Evolutionary conservation across 208 protist genomes (phyloP).

Genomic region (Leishmania mexicana): DNA sequence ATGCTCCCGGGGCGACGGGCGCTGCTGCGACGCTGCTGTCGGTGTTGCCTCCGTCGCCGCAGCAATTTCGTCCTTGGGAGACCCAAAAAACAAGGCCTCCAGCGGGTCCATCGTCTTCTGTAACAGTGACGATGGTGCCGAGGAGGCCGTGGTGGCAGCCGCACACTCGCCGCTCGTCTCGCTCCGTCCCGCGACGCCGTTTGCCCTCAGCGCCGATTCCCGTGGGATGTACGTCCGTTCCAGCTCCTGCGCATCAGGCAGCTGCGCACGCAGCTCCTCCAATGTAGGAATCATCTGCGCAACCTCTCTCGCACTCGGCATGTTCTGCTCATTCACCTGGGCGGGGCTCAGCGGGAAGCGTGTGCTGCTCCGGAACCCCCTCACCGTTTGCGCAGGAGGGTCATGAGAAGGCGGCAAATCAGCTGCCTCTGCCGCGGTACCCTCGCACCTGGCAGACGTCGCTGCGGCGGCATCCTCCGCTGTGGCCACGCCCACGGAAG

Average conservation of each 20-base stretch:
- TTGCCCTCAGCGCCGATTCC: not conserved
- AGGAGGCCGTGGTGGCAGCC: not conserved
- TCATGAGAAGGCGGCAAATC: not conserved
- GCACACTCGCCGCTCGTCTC: not conserved
- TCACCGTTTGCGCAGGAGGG: not conserved
- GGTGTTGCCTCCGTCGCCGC: not conserved
- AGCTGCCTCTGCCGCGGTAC: not conserved
- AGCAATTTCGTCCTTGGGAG: slow-evolving; percentile 22
- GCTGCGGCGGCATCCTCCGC: not conserved
- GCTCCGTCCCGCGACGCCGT: not conserved
- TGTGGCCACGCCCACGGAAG: not conserved
- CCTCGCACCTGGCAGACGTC: not conserved
- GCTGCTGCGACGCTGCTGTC: not conserved
- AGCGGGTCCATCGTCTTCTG: slow-evolving; percentile 41
- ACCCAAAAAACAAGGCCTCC: slow-evolving; percentile 42
- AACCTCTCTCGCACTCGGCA: slow-evolving; percentile 64
- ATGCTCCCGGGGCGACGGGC: slow-evolving; percentile 32
- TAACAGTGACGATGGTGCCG: slow-evolving; percentile 18
- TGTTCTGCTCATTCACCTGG: slow-evolving; percentile 71
- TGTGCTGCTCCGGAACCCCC: slow-evolving; percentile 37
- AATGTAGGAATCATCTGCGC: slow-evolving; percentile 51
- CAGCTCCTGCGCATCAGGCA: slow-evolving; percentile 63
- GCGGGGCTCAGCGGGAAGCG: slow-evolving; percentile 46
- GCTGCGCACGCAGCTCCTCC: slow-evolving; percentile 49
- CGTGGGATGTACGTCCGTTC: slow-evolving; percentile 48